Conservation (phyloP, 352 stramenopile genomes). For the Paralagenidium karlingii region DNA sequence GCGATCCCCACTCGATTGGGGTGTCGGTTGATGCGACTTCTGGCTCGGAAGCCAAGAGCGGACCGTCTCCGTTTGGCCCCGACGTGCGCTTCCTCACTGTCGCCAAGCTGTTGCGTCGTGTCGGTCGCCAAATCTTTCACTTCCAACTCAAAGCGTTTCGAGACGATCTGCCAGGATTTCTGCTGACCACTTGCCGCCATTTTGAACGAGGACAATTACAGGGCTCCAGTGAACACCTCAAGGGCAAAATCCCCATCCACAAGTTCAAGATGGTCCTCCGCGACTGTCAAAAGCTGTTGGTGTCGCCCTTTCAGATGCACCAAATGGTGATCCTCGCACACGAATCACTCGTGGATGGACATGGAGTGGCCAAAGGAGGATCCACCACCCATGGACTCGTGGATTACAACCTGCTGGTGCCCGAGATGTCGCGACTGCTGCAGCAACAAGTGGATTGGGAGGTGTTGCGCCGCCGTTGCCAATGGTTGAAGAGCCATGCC, state of each 20-base stretch:
- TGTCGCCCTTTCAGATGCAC: conserved; percentile 35
- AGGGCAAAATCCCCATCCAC: conserved; percentile 25
- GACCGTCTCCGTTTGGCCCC: too few species aligned
- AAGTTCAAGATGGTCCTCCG: conserved; percentile 25
- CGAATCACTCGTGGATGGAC: background rate
- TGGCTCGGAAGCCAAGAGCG: too few species aligned
- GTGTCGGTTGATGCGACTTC: too few species aligned
- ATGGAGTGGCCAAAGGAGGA: too few species aligned
- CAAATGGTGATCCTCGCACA: conserved; percentile 20
- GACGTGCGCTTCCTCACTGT: conserved; percentile 28
- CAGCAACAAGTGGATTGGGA: conserved; percentile 15
- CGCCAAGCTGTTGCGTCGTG: conserved; percentile 20
- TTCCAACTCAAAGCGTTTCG: conserved; percentile 36
- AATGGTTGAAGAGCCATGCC: too few species aligned
- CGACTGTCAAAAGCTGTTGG: conserved; percentile 34
- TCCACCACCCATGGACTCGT: conserved; percentile 18
- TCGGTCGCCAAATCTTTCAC: conserved; percentile 39
- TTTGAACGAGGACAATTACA: conserved; percentile 34
- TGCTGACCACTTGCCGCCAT: conserved; percentile 31
- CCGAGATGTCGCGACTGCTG: conserved; percentile 13
- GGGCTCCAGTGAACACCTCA: conserved; percentile 32
- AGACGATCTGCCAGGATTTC: conserved; percentile 19
- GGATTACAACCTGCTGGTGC: conserved; percentile 26
- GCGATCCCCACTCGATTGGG: conserved; percentile 10
- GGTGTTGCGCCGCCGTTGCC: too few species aligned